Base-by-base conservation (phyloP, 192 early-diverging fungal species). In the Mycoemilia scoparia region DNA sequence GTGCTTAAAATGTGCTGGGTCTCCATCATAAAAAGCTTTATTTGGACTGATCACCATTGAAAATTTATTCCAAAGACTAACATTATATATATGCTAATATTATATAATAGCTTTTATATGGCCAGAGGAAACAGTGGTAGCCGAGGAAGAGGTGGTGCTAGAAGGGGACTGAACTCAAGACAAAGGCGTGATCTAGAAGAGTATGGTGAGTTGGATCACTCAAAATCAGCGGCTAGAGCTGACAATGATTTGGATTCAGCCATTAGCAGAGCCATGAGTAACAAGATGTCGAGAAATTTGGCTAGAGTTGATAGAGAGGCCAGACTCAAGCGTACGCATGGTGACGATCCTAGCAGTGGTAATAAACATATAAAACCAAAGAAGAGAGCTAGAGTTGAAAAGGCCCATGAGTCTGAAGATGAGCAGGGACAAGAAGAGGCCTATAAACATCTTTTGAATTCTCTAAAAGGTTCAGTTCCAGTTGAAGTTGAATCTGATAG, bases 151-250 rank as follows among this genome's bases (percentile, higher is more conserved):
- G n/a, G n/a, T n/a, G n/a, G n/a, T n/a, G n/a, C n/a, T n/a, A n/a
- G n/a, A n/a, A n/a, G n/a, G n/a, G n/a, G n/a, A n/a, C n/a, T n/a
- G n/a, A n/a, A n/a, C n/a, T n/a, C n/a, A n/a, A n/a, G n/a, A n/a
- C n/a, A n/a, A n/a, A n/a, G n/a, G n/a, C n/a, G n/a, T n/a, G 52
- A 70, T 43, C 62, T 79, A 35, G 63, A 73, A 24, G 77, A 79
- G 22, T 79, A 79, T 42, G 77, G 77, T 32, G 74, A 79, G 39
- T 55, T 79, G 3, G 70, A 63, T 41, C n/a, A n/a, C n/a, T 55
- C 60, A 11, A 43, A 57, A 4, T 52, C 32, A 32, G 38, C 43
- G 20, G 33, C 34, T 15, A 34, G 21, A 20, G 55, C 44, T 5
- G 60, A 50, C 12, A 53, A 52, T 12, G 42, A 46, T 18, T 38